These are phyloP conservation scores for Gossypium trilobum DNA, from an alignment of 441 rosid species.

Conservation along the genomic window DNA sequence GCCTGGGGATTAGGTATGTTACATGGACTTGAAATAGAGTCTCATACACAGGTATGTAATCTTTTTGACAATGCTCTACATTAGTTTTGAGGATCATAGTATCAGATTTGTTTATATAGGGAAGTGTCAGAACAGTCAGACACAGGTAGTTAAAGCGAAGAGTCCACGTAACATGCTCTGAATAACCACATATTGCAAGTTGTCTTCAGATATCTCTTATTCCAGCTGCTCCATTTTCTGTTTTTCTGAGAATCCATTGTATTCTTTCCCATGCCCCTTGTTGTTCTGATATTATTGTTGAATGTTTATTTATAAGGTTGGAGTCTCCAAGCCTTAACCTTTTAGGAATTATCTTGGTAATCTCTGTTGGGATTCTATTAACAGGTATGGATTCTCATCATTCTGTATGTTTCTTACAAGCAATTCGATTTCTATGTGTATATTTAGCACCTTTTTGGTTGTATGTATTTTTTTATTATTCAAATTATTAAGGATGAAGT, in stretches of 20 bases:
- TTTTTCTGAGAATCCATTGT: neutral
- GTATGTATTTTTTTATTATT: neutral
- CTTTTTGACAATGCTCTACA: neutral
- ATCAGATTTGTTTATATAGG: neutral
- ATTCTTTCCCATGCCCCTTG: neutral
- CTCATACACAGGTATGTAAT: neutral
- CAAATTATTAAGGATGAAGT: neutral
- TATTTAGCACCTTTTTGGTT: neutral
- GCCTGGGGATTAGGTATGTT: neutral
- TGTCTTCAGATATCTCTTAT: neutral
- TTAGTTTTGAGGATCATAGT: neutral
- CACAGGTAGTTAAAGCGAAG: neutral
- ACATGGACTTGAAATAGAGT: neutral
- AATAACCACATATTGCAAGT: neutral
- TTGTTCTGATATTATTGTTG: constrained; percentile 22
- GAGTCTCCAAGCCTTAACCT: constrained; percentile 93
- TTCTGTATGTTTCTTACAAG: neutral
- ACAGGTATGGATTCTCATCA: constrained; percentile 45
- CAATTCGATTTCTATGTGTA: neutral
- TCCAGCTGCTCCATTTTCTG: neutral
- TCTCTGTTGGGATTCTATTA: constrained; percentile 75
- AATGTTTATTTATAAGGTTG: constrained; percentile 45
- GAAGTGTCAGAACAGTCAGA: neutral
- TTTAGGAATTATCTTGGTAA: constrained; percentile 66
- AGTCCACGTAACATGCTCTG: neutral